Conservation (phyloP, 2,329 filamentous ascomycete species). For the Colletotrichum kahawae region DNA sequence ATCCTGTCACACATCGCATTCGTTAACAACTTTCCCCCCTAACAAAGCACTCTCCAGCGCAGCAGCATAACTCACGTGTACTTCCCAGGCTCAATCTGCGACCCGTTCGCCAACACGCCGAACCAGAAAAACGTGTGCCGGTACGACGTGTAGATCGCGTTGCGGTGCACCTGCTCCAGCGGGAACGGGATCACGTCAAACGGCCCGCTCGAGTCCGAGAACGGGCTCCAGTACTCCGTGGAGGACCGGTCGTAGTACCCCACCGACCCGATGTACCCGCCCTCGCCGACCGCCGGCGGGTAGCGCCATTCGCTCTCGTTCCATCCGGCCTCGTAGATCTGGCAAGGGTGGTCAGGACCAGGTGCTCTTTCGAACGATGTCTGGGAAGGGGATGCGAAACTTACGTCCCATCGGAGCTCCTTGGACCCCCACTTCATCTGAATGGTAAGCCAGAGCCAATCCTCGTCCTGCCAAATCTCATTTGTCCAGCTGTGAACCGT, state of each 20-base stretch:
- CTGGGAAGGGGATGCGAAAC: neutral
- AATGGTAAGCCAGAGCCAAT: constrained; percentile 19
- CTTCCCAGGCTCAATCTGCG: constrained; percentile 12
- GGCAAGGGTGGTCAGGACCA: constrained; percentile 19
- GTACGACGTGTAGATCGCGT: neutral
- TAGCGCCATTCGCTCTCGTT: constrained; percentile 44
- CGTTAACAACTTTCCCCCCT: neutral
- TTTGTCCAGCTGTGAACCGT: constrained; percentile 19
- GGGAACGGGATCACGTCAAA: constrained; percentile 44
- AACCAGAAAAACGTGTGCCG: constrained; percentile 16
- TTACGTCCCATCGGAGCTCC: constrained; percentile 24
- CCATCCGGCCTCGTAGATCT: constrained; percentile 44
- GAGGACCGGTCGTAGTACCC: constrained; percentile 32
- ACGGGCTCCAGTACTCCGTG: constrained; percentile 30
- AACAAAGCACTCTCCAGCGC: accelerated
- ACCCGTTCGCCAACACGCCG: constrained; percentile 14
- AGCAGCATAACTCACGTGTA: constrained; percentile 3
- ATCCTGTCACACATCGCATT: constrained; percentile 23
- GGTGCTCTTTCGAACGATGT: constrained; percentile 25
- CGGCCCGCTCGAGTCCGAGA: constrained; percentile 35
- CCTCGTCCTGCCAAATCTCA: constrained; percentile 23
- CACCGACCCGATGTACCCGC: constrained; percentile 47
- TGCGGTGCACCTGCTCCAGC: constrained; percentile 27
- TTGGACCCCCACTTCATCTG: constrained; percentile 23
- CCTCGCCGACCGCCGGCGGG: constrained; percentile 40